Base-by-base conservation (phyloP, 1,284 basidiomycete species). In the Exobasidium cylindrosporum region DNA sequence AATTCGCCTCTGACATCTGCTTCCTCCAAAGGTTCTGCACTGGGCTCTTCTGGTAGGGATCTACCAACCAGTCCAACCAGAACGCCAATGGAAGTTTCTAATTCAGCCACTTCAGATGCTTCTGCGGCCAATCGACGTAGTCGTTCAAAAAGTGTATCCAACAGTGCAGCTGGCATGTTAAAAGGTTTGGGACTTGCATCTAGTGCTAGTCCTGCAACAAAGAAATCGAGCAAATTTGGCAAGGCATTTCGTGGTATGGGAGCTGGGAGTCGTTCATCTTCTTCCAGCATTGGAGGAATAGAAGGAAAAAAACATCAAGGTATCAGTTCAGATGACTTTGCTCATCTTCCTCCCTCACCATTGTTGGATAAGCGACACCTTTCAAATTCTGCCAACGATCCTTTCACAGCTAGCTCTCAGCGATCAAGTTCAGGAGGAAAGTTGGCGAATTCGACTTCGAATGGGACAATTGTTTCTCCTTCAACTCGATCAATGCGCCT, bases 121-220 rank as follows among this genome's bases (percentile, higher is more conserved):
- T n/a, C 32, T 3, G 44, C 56, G 17, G 61, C 59, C 1, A 40
- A 63, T 23, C 66, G 70, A 46, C 68, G 72, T 26, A 66, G 67
- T 14, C 63, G 70, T 1, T 66, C 65, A 49, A 74, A 72, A 67
- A 74, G 72, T 57, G 65, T 73, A 54, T 72, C 69, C 11, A 68
- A 45, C 40, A 67, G 54, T 47, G 70, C 73, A n/a, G 71, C 66
- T 6, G 66, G 73, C 49, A 64, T 75, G 66, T 47, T 74, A 32
- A 75, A 75, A 47, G 73, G 73, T 35, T 67, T 74, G 5, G 73
- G 73, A 17, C 60, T 75, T 1, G 66, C 70, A 0, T 57, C 60
- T 5, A 69, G 69, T 14, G 70, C 70, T 11, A 62, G 63, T 14
- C 69, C 71, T 21, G 63, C 69, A 3, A 64, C 62, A 29, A 72